phyloP scores from a whole-genome alignment of 164 flowering plant genomes.

The Pachysandra terminalis region DNA sequence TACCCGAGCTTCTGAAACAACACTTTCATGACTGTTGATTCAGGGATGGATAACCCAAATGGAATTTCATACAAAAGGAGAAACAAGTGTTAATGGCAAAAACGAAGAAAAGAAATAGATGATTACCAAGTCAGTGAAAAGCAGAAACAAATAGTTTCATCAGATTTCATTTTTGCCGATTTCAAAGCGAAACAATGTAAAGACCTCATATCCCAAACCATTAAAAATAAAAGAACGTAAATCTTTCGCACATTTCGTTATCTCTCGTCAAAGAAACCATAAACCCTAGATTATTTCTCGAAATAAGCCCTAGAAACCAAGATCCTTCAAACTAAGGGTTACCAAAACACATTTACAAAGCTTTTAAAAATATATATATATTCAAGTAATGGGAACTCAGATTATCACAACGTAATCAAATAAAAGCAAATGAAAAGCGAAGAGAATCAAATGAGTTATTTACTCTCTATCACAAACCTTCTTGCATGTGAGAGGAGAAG shows the following conservation, averaged over 20 bases:
- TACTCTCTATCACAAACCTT: conserved; percentile 37
- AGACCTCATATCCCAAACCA: neutral
- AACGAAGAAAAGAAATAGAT: neutral
- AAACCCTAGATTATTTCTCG: neutral
- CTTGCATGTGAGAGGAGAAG: conserved; percentile 93
- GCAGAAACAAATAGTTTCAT: neutral
- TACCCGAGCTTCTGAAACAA: neutral
- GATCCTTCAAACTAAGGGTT: conserved; percentile 3
- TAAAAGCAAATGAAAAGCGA: neutral
- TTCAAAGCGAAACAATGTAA: neutral
- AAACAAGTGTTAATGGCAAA: neutral
- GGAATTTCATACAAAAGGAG: neutral
- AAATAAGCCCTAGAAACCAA: conserved; percentile 8
- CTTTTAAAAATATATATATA: neutral
- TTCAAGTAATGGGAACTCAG: neutral
- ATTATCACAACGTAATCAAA: neutral
- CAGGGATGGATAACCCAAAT: neutral
- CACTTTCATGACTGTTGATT: neutral
- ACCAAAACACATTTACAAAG: neutral
- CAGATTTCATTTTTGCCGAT: too few species aligned
- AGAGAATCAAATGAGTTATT: neutral
- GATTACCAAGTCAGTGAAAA: neutral
- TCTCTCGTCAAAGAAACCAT: neutral
- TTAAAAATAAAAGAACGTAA: neutral
- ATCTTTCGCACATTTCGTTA: neutral